These are phyloP conservation scores for Moesziomyces globuligerus DNA, from an alignment of 1,284 basidiomycete species.

Conservation along the genomic window DNA sequence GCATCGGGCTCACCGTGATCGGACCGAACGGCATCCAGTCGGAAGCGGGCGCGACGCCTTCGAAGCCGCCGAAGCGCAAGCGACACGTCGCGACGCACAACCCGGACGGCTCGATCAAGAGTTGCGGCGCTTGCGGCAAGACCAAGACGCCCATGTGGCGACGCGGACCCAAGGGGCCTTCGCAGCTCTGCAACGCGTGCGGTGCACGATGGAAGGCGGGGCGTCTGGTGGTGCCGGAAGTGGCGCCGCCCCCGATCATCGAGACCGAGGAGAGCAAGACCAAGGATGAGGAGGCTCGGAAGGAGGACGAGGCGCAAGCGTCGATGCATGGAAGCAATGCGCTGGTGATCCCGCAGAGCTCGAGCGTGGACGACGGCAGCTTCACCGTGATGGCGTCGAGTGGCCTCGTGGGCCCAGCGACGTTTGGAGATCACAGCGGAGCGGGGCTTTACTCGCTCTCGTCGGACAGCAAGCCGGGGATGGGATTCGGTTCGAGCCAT, in stretches of 20 bases:
- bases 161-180: slow-evolving; percentile 60
- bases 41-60: slow-evolving; percentile 24
- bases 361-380: slow-evolving; percentile 26
- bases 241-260: slow-evolving; percentile 57
- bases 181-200: slow-evolving; percentile 64
- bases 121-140: slow-evolving; percentile 63
- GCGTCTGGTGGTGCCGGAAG: slow-evolving; percentile 60
- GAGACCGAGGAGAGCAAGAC: slow-evolving; percentile 45
- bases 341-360: slow-evolving; percentile 45
- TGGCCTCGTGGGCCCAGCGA: slow-evolving; percentile 22
- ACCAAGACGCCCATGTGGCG: slow-evolving; percentile 66
- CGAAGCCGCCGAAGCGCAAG: slow-evolving; percentile 59
- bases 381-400: slow-evolving; percentile 30
- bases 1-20: slow-evolving; percentile 31
- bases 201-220: slow-evolving; percentile 66
- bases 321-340: slow-evolving; percentile 51
- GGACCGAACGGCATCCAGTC: slow-evolving; percentile 42
- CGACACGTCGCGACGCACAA: slow-evolving; percentile 65
- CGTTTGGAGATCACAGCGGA: slow-evolving; percentile 22
- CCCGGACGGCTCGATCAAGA: slow-evolving; percentile 63
- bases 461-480: slow-evolving; percentile 24
- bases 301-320: slow-evolving; percentile 38
- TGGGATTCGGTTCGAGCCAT: slow-evolving; percentile 29
- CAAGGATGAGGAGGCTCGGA: slow-evolving; percentile 37
- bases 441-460: slow-evolving; percentile 19